These are phyloP conservation scores for Annulohypoxylon moriforme DNA, from an alignment of 495 filamentous ascomycete genomes.

Conservation along the genomic window DNA sequence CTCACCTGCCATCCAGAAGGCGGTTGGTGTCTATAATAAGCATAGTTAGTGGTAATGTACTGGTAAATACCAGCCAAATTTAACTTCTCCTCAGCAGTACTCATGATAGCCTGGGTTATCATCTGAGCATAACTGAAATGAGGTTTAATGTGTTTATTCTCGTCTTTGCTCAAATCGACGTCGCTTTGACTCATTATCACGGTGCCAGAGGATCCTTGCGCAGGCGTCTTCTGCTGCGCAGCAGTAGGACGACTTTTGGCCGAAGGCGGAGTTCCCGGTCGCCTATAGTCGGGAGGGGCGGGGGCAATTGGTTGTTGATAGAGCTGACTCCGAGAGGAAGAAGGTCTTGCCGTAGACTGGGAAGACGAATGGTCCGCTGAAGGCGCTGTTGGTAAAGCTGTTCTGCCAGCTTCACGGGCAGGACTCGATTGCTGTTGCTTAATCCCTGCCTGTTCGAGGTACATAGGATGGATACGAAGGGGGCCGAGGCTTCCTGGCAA, in stretches of 20 bases:
- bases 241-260: constrained; percentile 49
- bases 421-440: constrained; percentile 41
- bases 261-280: constrained; percentile 74
- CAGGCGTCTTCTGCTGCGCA: constrained; percentile 57
- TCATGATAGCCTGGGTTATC: constrained; percentile 94
- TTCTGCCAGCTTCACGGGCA: constrained; percentile 47
- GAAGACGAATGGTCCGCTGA: constrained; percentile 55
- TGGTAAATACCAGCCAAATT: constrained; percentile 91
- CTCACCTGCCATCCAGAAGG: constrained; percentile 85
- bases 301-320: constrained; percentile 71
- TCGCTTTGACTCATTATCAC: constrained; percentile 62
- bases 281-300: constrained; percentile 74
- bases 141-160: constrained; percentile 89
- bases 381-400: constrained; percentile 58
- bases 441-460: constrained; percentile 64
- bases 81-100: constrained; percentile 82
- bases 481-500: constrained; percentile 72
- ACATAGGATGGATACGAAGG: constrained; percentile 66
- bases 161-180: constrained; percentile 86
- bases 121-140: constrained; percentile 96
- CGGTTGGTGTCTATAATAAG: constrained; percentile 86
- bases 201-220: constrained; percentile 54
- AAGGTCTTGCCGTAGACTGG: constrained; percentile 39
- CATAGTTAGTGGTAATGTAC: constrained; percentile 88
- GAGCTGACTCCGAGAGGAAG: constrained; percentile 41